Percentiles rank a stretch among this genome's conserved stretches.
phyloP scores from a whole-genome alignment of 768 basidiomycete genomes.

The Mycena alexandri region DNA sequence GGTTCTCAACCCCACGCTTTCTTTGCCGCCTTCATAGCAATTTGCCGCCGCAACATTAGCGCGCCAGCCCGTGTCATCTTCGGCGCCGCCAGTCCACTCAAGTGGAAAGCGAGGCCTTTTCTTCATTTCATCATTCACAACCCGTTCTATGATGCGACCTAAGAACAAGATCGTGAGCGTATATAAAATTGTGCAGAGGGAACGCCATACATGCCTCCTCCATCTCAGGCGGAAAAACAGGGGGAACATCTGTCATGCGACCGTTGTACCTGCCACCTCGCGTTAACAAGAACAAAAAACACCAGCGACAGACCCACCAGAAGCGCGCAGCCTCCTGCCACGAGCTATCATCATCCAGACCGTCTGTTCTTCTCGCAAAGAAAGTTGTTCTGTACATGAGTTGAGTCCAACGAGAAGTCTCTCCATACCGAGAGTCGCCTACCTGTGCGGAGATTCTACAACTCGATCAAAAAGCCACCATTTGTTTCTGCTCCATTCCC shows the following conservation, averaged over 20 bases:
- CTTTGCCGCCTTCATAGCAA: constrained; percentile 85
- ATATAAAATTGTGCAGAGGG: too few relatives aligned
- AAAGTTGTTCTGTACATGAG: constrained; percentile 70
- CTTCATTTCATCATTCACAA: constrained; percentile 79
- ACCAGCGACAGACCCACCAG: constrained; percentile 61
- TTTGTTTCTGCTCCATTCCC: constrained; percentile 76
- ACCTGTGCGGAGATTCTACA: constrained; percentile 86
- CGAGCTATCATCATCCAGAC: constrained; percentile 56
- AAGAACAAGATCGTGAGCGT: too few relatives aligned
- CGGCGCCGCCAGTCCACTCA: constrained; percentile 69
- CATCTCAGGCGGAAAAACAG: constrained; percentile 74
- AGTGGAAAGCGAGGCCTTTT: constrained; percentile 70
- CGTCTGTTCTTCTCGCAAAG: constrained; percentile 68
- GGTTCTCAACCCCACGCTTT: constrained; percentile 69
- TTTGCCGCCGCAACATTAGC: constrained; percentile 91
- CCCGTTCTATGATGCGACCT: constrained; percentile 66
- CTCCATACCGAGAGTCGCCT: too few relatives aligned
- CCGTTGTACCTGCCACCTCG: constrained; percentile 81
- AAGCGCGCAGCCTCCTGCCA: constrained; percentile 83
- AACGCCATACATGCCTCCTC: constrained; percentile 73
- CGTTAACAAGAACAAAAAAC: constrained; percentile 16
- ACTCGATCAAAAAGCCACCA: constrained; percentile 89
- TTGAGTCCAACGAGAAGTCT: too few relatives aligned
- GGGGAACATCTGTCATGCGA: constrained; percentile 66
- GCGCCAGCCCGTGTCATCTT: constrained; percentile 61